Base-by-base conservation (phyloP, 1,139 yeast genomes). In the Taphrina populina region DNA sequence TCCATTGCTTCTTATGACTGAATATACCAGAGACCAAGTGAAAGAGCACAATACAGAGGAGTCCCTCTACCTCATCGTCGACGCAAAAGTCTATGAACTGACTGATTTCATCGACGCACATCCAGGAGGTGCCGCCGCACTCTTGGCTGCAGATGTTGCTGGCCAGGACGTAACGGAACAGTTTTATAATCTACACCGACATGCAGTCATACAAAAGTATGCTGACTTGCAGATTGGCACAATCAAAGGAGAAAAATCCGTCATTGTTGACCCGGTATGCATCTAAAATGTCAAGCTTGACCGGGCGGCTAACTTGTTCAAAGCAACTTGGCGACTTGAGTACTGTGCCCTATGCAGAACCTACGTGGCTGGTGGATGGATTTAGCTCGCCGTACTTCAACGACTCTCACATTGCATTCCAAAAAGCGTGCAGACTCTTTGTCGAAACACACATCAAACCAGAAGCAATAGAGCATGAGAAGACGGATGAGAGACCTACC, bases 91-190 rank as follows among this genome's bases (percentile, higher is more conserved):
- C 57, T 92, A 90, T 73, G 88, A 92, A 70, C 81, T 86, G 61
- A 74, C 95, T 57, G 74, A 76, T 63, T 92, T 90, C 71, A 71
- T 90, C 60, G 96, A 90, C 66, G 97, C 92, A 75, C 99, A 92
- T 73, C 95, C 95, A 61, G 98, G 98, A 75, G 98, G 98, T 68
- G 97, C 88, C 71, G 98, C 92, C 71, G 96, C 92, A 46, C 78
- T 92, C 20, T 32, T 47, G 15, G 15, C 26, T 64, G 73, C 84
- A 57, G 98, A 92, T 68, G 79, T 82, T 65, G 97, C 92, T 59
- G 98, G 98, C 36, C 27, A 47, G 36, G 53, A 47, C 30, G 53
- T 44, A 8, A 47, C 53, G 24, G 53, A 47, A 29, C 53, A 47
- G n/a, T 47, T 47, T 30, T 47, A 47, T 44, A 47, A 47, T 24